phyloP scores from a whole-genome alignment of 1,284 basidiomycete species.

The Ganoderma lingzhi region DNA sequence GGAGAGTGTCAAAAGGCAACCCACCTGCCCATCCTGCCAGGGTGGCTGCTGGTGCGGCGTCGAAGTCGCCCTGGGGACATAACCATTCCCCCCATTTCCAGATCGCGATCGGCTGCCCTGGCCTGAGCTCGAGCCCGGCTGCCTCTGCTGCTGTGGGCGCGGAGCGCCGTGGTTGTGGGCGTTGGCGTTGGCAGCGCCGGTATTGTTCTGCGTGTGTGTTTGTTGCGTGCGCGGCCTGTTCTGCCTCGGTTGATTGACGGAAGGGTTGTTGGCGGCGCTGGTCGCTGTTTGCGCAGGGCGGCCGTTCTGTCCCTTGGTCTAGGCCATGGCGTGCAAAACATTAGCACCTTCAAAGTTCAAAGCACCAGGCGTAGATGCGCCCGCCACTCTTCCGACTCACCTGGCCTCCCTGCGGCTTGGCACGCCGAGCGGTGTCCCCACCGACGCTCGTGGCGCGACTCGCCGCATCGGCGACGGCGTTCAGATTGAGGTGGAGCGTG shows the following conservation, averaged over 20 bases:
- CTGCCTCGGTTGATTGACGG: not conserved
- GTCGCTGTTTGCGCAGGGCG: not conserved
- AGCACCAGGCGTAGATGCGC: not conserved
- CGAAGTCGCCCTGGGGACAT: not conserved
- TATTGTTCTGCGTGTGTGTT: not conserved
- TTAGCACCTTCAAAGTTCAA: not conserved
- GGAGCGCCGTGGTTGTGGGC: not conserved
- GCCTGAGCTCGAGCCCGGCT: not conserved
- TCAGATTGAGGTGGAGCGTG: conserved; percentile 11
- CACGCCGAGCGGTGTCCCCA: not conserved
- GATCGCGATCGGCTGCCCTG: not conserved
- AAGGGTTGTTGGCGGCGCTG: not conserved
- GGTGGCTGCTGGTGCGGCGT: not conserved
- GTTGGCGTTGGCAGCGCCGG: not conserved
- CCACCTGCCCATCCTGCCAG: conserved; percentile 1
- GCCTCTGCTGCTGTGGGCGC: conserved; percentile 4
- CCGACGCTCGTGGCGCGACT: not conserved
- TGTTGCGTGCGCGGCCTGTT: not conserved
- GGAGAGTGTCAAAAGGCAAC: not conserved
- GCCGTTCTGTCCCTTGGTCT: not conserved
- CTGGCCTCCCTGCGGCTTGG: not conserved
- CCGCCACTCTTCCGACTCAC: not conserved
- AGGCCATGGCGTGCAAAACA: not conserved
- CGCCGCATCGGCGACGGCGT: not conserved
- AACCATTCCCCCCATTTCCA: not conserved